These are phyloP conservation scores for Nicotiana noctiflora DNA, from an alignment of 257 asterid genomes.

Conservation along the genomic window DNA sequence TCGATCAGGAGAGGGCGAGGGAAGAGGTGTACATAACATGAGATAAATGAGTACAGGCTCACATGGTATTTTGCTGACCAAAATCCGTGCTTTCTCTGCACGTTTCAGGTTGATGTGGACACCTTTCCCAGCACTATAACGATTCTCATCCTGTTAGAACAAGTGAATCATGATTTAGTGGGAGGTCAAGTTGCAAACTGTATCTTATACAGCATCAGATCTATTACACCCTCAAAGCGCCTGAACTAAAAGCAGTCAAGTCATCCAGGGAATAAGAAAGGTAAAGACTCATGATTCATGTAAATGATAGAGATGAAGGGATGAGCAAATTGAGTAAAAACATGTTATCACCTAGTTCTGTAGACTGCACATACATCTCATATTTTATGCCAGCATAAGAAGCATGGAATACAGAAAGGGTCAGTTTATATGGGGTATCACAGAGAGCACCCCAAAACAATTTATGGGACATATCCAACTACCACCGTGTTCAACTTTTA, in stretches of 20 bases:
- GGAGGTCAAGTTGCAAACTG: conserved; percentile 8
- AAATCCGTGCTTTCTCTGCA: conserved; percentile 68
- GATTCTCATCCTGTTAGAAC: conserved; percentile 57
- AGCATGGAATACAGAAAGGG: background rate
- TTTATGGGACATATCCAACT: background rate
- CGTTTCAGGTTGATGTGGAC: conserved; percentile 78
- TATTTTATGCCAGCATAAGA: background rate
- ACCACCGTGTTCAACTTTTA: background rate
- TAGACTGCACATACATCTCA: background rate
- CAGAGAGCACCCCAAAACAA: background rate
- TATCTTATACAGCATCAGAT: conserved; percentile 1
- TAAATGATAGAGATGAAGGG: background rate
- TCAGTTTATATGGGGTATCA: background rate
- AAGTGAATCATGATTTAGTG: conserved; percentile 13
- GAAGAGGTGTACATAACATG: background rate
- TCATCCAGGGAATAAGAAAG: background rate
- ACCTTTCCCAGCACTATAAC: conserved; percentile 79
- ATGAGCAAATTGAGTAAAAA: background rate
- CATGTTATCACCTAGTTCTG: background rate
- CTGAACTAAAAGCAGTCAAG: background rate
- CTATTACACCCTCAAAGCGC: background rate
- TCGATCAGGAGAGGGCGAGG: background rate
- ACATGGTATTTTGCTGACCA: conserved; percentile 67
- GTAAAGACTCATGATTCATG: background rate
- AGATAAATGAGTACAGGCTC: conserved; percentile 25